These are phyloP conservation scores for Isatis tinctoria DNA, from an alignment of 345 rosid species.

Conservation along the genomic window DNA sequence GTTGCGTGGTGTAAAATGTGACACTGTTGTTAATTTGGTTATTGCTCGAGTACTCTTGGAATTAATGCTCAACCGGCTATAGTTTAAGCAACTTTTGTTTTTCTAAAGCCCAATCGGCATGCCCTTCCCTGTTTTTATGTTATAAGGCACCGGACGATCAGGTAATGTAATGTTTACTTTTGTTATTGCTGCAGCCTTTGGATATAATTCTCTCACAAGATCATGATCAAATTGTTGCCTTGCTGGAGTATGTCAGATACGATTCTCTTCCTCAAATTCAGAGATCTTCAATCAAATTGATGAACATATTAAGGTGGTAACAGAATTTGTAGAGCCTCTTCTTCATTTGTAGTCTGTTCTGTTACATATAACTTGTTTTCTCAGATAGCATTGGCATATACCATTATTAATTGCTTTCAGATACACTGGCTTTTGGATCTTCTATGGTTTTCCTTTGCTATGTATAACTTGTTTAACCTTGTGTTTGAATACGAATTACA, in stretches of 20 bases:
- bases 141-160: background rate
- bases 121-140: background rate
- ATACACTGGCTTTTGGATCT: background rate
- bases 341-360: constrained; percentile 15
- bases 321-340: background rate
- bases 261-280: constrained; percentile 77
- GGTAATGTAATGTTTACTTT: constrained; percentile 2
- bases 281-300: constrained; percentile 74
- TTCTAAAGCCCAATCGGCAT: background rate
- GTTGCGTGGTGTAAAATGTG: constrained; percentile 2
- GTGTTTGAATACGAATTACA: background rate
- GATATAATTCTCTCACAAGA: constrained; percentile 92
- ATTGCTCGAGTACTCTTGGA: background rate
- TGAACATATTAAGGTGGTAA: constrained; percentile 76
- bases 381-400: constrained; percentile 5
- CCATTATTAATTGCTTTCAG: background rate
- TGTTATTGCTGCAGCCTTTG: constrained; percentile 64
- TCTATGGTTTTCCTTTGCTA: constrained; percentile 5
- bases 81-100: background rate
- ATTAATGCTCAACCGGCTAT: background rate
- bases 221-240: constrained; percentile 70
- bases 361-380: background rate
- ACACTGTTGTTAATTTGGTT: constrained; percentile 6
- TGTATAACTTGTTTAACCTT: background rate
- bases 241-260: constrained; percentile 94